phyloP scores from a whole-genome alignment of 2,329 filamentous ascomycete genomes.

The Didymella lethalis region DNA sequence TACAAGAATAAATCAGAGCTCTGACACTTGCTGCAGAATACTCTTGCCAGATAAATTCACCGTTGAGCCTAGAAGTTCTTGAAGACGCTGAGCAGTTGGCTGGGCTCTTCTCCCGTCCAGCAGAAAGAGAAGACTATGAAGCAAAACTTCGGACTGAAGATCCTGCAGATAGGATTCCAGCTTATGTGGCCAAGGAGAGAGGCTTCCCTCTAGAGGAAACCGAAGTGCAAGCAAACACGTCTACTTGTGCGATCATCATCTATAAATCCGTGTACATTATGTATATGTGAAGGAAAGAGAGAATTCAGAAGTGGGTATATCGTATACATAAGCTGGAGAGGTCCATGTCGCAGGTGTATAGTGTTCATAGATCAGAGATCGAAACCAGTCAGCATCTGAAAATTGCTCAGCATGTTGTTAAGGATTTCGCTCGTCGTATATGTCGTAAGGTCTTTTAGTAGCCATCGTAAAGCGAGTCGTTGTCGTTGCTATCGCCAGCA shows the following conservation, averaged over 20 bases:
- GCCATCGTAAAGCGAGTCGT: slow-evolving; percentile 34
- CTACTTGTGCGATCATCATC: background rate
- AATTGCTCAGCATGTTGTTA: background rate
- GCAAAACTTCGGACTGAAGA: background rate
- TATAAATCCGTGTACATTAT: background rate
- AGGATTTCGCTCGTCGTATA: background rate
- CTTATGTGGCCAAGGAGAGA: background rate
- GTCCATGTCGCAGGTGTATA: background rate
- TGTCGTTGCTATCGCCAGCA: slow-evolving; percentile 23
- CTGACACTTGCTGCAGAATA: background rate
- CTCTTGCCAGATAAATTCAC: background rate
- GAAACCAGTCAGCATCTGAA: background rate
- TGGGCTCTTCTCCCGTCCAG: background rate
- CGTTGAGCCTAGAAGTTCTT: background rate
- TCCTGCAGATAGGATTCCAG: background rate
- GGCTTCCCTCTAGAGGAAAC: background rate
- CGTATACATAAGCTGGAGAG: background rate
- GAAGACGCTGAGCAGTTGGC: background rate
- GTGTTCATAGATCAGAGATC: background rate
- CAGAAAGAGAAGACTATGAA: background rate
- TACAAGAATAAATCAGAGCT: background rate
- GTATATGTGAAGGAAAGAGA: background rate
- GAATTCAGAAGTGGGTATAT: background rate
- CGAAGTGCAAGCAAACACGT: background rate
- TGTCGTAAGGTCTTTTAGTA: slow-evolving; percentile 21